Evolutionary conservation across 768 basidiomycete genomes (phyloP).

Genomic region (Saitozyma podzolica): DNA sequence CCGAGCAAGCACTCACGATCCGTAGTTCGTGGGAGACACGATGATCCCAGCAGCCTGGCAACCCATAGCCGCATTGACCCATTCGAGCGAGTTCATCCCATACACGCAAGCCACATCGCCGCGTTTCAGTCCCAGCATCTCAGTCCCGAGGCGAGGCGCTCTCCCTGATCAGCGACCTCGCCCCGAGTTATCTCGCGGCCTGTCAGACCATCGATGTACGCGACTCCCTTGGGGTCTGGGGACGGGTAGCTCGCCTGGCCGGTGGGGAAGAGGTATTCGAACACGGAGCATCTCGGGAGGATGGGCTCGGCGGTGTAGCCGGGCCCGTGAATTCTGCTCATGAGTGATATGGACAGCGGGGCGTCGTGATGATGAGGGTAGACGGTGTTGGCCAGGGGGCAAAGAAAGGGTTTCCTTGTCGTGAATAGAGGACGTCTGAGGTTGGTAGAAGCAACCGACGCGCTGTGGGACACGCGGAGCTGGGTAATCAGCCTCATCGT

Average conservation of each 20-base stretch:
- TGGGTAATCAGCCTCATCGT: too few relatives aligned
- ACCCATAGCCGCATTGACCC: conserved; percentile 57
- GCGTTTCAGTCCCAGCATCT: conserved; percentile 53
- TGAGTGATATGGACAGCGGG: too few relatives aligned
- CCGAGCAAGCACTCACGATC: conserved; percentile 22
- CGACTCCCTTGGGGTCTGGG: conserved; percentile 54
- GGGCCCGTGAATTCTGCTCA: too few relatives aligned
- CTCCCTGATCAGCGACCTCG: conserved; percentile 59
- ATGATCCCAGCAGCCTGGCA: conserved; percentile 65
- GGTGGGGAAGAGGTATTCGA: conserved; percentile 40
- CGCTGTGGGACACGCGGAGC: too few relatives aligned
- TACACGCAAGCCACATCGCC: conserved; percentile 67
- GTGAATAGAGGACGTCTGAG: too few relatives aligned
- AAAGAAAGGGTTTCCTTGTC: too few relatives aligned
- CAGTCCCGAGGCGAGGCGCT: conserved; percentile 65
- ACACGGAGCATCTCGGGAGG: conserved; percentile 30
- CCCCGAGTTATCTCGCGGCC: conserved; percentile 62
- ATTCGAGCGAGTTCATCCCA: conserved; percentile 64
- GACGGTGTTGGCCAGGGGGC: too few relatives aligned
- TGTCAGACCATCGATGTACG: conserved; percentile 68
- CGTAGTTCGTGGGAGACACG: conserved; percentile 67
- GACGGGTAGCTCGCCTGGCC: conserved; percentile 13
- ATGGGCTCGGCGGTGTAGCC: conserved; percentile 9
- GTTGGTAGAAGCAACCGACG: too few relatives aligned
- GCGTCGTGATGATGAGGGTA: too few relatives aligned